Evolutionary conservation across 345 rosid species (phyloP), one percentile per base, ranked within the genome.

Genomic region (Corymbia maculata): DNA sequence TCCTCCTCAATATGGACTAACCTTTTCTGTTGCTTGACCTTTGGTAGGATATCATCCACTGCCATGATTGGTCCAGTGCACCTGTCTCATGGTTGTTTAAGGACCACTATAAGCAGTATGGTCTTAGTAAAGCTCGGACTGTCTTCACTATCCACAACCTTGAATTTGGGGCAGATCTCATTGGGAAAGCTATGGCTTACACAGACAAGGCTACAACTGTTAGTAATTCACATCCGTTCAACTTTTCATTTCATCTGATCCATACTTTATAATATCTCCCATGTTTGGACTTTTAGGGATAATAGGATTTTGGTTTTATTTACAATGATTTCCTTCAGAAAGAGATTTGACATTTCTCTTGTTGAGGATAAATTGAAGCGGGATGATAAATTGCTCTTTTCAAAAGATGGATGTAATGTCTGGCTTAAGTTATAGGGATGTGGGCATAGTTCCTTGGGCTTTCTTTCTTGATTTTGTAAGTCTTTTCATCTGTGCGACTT

Each of bases 41-140:
- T 90, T 88, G 86, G 88, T 95, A 96, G 99, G 99, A 97, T 92
- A 96, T 97, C 89, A 94, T 97, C 90, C 99, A 97, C 89, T 97
- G 98, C 89, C 99, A 97, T 45, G 99, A 96, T 93, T 97, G 99
- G 99, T 96, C 99, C 26, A 95, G 95, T 90, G 99, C 99, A 88
- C 98, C 98, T 28, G 97, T 95, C 88, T 89, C 98, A 68, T 95
- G 98, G 99, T 89, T 96, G 89, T 95, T 92, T 88, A 97, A 96
- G 94, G 99, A 97, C 90, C 92, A 92, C 55, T 97, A 96, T 87
- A 92, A 88, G 93, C 95, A 95, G 68, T 94, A 95, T 86, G 95
- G 98, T 91, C 98, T 96, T 80, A 93, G 94, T 87, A 96, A 96
- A 91, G 91, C 98, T 88, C 96, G 95, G 85, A 91, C 94, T 91